phyloP scores from a whole-genome alignment of 257 asterid species.

The Solanum sitiens region DNA sequence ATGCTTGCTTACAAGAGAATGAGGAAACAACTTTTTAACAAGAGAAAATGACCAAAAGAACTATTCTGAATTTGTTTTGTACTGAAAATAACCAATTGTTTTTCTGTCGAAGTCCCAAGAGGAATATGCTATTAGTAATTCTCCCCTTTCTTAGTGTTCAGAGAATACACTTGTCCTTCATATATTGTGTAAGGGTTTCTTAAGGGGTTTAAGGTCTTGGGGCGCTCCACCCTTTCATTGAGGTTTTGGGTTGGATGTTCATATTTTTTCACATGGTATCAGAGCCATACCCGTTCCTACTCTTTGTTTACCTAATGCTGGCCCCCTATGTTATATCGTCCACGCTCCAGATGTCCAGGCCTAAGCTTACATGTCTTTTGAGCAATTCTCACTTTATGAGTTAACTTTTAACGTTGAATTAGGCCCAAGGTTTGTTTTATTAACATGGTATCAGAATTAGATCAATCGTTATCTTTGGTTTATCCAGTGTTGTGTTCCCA shows the following conservation, averaged over 20 bases:
- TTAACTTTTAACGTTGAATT: not conserved
- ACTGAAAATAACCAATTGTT: not conserved
- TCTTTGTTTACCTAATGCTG: not conserved
- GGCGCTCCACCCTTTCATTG: not conserved
- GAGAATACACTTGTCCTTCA: not conserved
- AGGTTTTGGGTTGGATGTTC: not conserved
- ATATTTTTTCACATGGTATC: not conserved
- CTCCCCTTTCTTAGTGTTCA: not conserved
- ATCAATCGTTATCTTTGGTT: not conserved
- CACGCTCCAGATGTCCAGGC: not conserved
- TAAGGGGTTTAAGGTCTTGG: not conserved
- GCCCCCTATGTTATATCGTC: not conserved
- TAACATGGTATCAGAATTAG: not conserved
- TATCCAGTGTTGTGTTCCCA: not conserved
- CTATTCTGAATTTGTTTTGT: not conserved
- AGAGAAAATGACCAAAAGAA: not conserved
- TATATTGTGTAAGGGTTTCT: not conserved
- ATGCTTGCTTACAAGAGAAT: not conserved
- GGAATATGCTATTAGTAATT: not conserved
- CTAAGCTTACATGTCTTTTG: not conserved
- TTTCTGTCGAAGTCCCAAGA: not conserved
- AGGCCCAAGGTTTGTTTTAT: not conserved
- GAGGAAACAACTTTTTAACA: not conserved
- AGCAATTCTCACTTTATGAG: not conserved
- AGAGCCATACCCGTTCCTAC: not conserved